These are phyloP conservation scores for Drechslerella coelobrocha DNA, from an alignment of 2,329 filamentous ascomycete species.

Conservation along the genomic window DNA sequence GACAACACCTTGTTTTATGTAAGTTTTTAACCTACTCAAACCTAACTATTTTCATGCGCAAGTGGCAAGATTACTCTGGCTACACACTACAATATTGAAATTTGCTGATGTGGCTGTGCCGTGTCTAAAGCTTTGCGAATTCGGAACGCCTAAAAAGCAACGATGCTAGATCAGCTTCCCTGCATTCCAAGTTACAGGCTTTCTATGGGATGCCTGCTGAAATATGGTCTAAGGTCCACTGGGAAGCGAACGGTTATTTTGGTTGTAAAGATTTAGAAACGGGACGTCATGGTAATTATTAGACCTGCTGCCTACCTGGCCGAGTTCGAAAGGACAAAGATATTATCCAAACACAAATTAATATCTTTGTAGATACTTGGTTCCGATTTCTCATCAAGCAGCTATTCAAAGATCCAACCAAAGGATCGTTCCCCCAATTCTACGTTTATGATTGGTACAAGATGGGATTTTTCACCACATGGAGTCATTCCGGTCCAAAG, in stretches of 20 bases:
- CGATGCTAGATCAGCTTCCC: slow-evolving; percentile 1
- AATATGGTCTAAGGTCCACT: slow-evolving; percentile 38
- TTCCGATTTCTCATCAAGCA: slow-evolving; percentile 39
- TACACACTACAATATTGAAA: background rate
- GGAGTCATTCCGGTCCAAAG: slow-evolving; percentile 29
- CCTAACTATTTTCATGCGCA: too few species aligned
- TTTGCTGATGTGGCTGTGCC: background rate
- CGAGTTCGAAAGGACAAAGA: too few species aligned
- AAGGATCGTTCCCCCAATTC: background rate
- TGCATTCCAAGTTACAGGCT: slow-evolving; percentile 13
- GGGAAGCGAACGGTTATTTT: slow-evolving; percentile 43
- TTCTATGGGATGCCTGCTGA: slow-evolving; percentile 37
- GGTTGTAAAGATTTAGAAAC: slow-evolving; percentile 18
- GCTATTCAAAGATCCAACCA: slow-evolving; percentile 5
- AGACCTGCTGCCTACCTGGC: background rate
- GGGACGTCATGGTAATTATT: slow-evolving; percentile 34
- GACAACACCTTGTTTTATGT: slow-evolving; percentile 7
- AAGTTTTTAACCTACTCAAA: too few species aligned
- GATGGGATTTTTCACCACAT: slow-evolving; percentile 39
- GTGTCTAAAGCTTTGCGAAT: slow-evolving; percentile 16
- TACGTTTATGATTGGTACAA: slow-evolving; percentile 34
- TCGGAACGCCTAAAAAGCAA: slow-evolving; percentile 17
- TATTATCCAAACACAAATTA: background rate
- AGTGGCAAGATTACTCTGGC: too few species aligned
- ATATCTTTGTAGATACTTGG: slow-evolving; percentile 39